Evolutionary conservation across 2,329 filamentous ascomycete species (phyloP), one percentile per base, ranked within the genome.

Genomic region (Talaromyces sp.): DNA sequence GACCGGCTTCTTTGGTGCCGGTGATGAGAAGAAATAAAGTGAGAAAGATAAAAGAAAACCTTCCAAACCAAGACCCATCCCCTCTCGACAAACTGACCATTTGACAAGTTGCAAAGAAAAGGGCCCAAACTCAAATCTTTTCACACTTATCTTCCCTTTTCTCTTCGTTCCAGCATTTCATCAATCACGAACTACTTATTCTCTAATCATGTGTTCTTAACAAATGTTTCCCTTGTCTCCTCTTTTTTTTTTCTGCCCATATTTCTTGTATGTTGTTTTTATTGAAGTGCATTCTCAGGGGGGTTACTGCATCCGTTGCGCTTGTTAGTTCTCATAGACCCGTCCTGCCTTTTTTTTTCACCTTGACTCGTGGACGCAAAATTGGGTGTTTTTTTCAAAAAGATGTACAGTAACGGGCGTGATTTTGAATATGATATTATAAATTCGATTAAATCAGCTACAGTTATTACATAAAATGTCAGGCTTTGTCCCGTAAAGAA

Each of bases 1-100:
- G 70, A 82, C 83, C 42, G 81, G 85, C 56, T 79, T 81, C 71
- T 81, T 85, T 65, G 80, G 80, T 53, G 72, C 72, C 56, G 71
- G 64, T 27, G 17, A 57, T 55, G 55, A 57, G 53, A 58, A 51
- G 36, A 60, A 57, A 62, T 64, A 51, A 60, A 53, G n/a, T 22
- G 15, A 52, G 19, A 15, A 11, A 52, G 28, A 28, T 17, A 1
- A 30, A 52, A 27, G 3, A 52, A 52, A 27, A 52, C 2, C 4
- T 13, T 8, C 11, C 42, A 22, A 19, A 47, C 5, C 33, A 52
- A 27, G 27, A 52, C 10, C 30, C 49, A 13, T 53, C 49, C 49
- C 49, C 49, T 53, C 49, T 53, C 49, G 49, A 53, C 25, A 53
- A 28, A 53, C 49, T 30, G 28, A 30, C 49, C 5, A 15, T 30